These are phyloP conservation scores for Reutealis trisperma DNA, from an alignment of 345 rosid genomes.

Conservation along the genomic window DNA sequence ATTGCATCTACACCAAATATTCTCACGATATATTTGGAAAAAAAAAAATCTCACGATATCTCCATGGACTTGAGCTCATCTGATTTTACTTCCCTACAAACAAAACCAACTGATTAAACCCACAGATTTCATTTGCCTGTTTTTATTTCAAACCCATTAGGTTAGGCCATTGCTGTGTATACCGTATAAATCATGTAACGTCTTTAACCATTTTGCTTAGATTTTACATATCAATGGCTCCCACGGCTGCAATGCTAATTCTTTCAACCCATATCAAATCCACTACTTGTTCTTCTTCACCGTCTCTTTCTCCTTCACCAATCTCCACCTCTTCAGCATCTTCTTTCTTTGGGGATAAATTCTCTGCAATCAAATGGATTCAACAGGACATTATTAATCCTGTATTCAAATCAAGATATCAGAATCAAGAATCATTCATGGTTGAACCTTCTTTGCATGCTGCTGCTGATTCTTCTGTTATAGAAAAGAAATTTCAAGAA, in stretches of 20 bases:
- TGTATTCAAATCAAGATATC: conserved; percentile 13
- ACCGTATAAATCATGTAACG: background rate
- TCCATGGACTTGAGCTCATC: background rate
- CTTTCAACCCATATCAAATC: conserved; percentile 32
- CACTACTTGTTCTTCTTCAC: background rate
- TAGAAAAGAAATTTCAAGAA: conserved; percentile 44
- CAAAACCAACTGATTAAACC: background rate
- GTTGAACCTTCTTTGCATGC: conserved; percentile 15
- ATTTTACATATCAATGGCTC: conserved; percentile 41
- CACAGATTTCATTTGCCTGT: conserved; percentile 18
- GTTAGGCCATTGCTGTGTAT: background rate
- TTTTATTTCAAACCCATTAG: background rate
- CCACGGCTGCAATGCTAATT: conserved; percentile 71
- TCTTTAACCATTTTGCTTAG: background rate
- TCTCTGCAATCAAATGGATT: conserved; percentile 26
- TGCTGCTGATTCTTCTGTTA: conserved; percentile 25
- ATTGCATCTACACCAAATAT: too few species aligned
- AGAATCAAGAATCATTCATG: background rate
- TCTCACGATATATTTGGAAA: too few species aligned
- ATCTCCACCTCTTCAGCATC: background rate
- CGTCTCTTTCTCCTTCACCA: conserved; percentile 12
- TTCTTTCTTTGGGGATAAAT: conserved; percentile 11
- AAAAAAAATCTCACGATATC: too few species aligned
- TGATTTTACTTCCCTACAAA: background rate
- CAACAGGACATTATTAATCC: background rate